Base-by-base conservation (phyloP, 1,284 basidiomycete species). In the Testicularia cyperi region DNA sequence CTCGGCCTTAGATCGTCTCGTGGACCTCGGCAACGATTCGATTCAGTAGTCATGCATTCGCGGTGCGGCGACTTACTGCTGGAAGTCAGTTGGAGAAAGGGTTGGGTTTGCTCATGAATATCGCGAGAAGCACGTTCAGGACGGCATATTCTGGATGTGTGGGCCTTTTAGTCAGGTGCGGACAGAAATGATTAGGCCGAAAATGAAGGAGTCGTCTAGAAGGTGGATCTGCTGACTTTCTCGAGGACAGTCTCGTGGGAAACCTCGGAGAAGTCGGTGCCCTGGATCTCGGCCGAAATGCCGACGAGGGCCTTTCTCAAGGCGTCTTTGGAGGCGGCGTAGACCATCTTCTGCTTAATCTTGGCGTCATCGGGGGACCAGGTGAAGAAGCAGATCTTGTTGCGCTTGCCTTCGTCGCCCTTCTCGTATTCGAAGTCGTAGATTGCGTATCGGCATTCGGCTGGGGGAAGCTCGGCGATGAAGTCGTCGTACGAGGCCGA, bases 301-400 rank as follows among this genome's bases (percentile, higher is more conserved):
- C 89, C 89, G 15, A 83, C 75, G 77, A 58, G 95, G 33, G 82
- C 77, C 58, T 83, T 84, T 75, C 85, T 84, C 49, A 98, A 79
- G 10, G 87, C 88, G 31, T 92, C 89, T 79, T 87, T 90, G 62
- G 94, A 97, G 19, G 91, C 87, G 30, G 94, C 88, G 79, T 85
- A 90, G 70, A 96, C 75, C 92, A 98, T 97, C 87, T 95, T 97
- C 75, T 84, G 80, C 81, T 87, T 92, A 79, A 95, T 83, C 81
- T 85, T 88, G 40, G 91, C 85, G 30, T 81, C 80, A 75, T 95
- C 92, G 55, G 94, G 94, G 19, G 86, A 84, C 84, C 94, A 98
- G 48, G 85, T 84, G 79, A 85, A 78, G 78, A 97, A 96, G 71
- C 82, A 81, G 66, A 97, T 83, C 83, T 96, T 97, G 83, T 88